These are phyloP conservation scores for Arctostaphylos glauca DNA, from an alignment of 148 eudicot genomes.

Conservation along the genomic window DNA sequence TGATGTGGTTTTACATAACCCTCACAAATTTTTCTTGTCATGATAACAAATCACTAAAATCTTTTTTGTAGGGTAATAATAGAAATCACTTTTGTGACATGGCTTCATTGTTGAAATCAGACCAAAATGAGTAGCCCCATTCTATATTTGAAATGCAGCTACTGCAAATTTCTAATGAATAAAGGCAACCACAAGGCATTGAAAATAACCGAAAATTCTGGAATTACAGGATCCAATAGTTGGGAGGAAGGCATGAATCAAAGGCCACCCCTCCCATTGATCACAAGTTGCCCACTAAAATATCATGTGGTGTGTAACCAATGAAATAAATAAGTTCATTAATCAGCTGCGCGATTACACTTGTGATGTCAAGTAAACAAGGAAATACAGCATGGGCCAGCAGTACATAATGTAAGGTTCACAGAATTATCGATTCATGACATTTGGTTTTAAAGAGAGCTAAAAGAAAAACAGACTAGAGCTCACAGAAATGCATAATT, in stretches of 20 bases:
- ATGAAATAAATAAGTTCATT: neutral
- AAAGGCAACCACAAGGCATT: neutral
- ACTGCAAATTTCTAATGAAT: neutral
- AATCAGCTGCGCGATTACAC: neutral
- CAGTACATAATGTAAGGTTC: neutral
- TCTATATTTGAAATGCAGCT: neutral
- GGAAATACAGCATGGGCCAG: constrained; percentile 7
- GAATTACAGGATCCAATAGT: neutral
- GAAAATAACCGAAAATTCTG: neutral
- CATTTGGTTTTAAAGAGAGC: neutral
- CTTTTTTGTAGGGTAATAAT: too few relatives aligned
- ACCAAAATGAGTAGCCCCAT: too few relatives aligned
- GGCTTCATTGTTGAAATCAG: too few relatives aligned
- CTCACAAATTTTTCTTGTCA: too few relatives aligned
- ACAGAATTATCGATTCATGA: neutral
- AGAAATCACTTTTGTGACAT: too few relatives aligned
- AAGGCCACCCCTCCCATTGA: neutral
- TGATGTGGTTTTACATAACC: too few relatives aligned
- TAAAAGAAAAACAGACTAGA: neutral
- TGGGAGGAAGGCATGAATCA: neutral
- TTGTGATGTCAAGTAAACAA: neutral
- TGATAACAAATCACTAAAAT: too few relatives aligned
- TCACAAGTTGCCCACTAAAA: neutral
- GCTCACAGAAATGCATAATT: neutral
- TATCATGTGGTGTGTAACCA: neutral